Evolutionary conservation across 2,329 filamentous ascomycete genomes (phyloP), one percentile per base, ranked within the genome.

Genomic region (Hypoxylon sp.): DNA sequence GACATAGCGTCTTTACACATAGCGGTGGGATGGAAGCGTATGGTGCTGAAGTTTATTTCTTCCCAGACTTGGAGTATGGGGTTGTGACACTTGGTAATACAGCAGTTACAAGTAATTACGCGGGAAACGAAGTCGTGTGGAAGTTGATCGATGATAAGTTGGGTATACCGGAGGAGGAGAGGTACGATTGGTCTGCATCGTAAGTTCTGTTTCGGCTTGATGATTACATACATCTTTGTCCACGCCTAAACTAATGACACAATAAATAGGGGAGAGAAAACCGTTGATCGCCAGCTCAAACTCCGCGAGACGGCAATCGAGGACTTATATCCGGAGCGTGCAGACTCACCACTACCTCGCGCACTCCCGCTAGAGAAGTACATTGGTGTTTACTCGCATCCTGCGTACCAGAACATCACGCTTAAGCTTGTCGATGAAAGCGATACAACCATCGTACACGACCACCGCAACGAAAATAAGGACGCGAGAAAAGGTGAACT

Each of bases 11-110:
- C 13, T 73, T 73, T 37, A 64, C 65, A 7, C 78, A 80, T 55
- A 59, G 58, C 6, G 78, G 78, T 3, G 73, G 71, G 0, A 73
- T 77, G 60, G 70, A 73, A 37, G 76, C 72, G 3, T 78, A 74
- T 51, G 75, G 73, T 3, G 69, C 75, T 0, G 61, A 72, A 25
- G 65, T 79, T 17, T 69, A 70, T 37, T 76, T 78, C 60, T 67
- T 81, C 34, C 78, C 78, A 0, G 68, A 70, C 7, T 46, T 72
- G 13, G 65, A 71, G 4, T 80, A 70, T 52, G 76, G 74, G 3
- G 62, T 78, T 7, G 70, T 75, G 3, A 59, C 69, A 11, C 64
- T 80, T 52, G 72, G 62, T 1, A 83, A 82, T 45, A 78, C 75
- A 15, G 72, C 69, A 6, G 8, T 62, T 4, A 72, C 70, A 2